A percentile compares a stretch with the other conserved stretches of the same genome.
Conservation (phyloP, 2,329 filamentous ascomycete species). For the Ilyonectria mors-panacis region DNA sequence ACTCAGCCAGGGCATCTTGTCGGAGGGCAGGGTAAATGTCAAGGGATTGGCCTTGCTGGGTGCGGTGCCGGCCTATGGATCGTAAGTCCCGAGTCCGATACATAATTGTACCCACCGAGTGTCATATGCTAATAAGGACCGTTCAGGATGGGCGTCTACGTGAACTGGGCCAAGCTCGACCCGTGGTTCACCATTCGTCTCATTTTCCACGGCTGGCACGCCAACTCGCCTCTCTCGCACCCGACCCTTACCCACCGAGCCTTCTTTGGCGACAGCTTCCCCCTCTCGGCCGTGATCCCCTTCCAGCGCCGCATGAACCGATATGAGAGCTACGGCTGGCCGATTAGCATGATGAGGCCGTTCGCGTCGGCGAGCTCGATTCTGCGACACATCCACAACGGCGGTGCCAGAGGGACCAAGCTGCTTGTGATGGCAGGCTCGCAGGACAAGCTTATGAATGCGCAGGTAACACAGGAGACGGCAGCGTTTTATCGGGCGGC, state of each 20-base stretch:
- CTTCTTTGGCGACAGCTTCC: conserved; percentile 65
- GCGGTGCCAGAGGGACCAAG: conserved; percentile 37
- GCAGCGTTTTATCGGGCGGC: conserved; percentile 49
- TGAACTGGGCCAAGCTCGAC: conserved; percentile 63
- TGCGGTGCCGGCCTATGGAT: conserved; percentile 61
- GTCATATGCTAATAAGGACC: background rate
- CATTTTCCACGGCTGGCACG: conserved; percentile 63
- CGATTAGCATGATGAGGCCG: conserved; percentile 61
- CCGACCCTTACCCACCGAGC: conserved; percentile 62
- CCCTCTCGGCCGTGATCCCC: conserved; percentile 55
- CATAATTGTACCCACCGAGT: background rate
- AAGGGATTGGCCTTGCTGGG: conserved; percentile 63
- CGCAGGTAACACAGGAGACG: conserved; percentile 54
- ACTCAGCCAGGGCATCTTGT: conserved; percentile 64
- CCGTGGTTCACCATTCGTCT: conserved; percentile 64
- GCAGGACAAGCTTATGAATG: conserved; percentile 59
- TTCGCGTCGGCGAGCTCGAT: conserved; percentile 61
- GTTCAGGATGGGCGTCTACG: conserved; percentile 60
- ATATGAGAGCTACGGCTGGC: conserved; percentile 69
- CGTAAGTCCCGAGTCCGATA: conserved; percentile 38
- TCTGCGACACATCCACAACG: conserved; percentile 53
- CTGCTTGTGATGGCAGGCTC: conserved; percentile 59
- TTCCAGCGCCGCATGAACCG: conserved; percentile 61
- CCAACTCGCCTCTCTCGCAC: conserved; percentile 67
- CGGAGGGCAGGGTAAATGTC: conserved; percentile 56